A percentile compares a stretch with the other conserved stretches of the same genome.
phyloP scores from a whole-genome alignment of 225 moss, liverwort and hornwort species.

The Takakia lepidozioides region DNA sequence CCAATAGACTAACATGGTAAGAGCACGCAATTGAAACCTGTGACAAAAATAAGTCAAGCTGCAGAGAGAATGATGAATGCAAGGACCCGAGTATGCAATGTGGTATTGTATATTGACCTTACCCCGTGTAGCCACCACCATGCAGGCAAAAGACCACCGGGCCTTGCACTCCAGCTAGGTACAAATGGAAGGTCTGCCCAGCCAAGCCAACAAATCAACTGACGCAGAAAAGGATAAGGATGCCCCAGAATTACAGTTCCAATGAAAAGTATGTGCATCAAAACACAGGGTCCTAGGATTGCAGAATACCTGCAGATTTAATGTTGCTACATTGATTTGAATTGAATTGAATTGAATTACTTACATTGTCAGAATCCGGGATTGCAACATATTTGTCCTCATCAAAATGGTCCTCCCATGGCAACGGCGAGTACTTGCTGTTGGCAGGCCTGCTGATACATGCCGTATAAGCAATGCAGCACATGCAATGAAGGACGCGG shows the following conservation, averaged over 20 bases:
- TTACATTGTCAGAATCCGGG: conserved; percentile 79
- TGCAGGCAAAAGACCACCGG: conserved; percentile 98
- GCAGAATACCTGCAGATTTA: too few species aligned
- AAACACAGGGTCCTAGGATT: too few species aligned
- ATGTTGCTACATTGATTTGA: too few species aligned
- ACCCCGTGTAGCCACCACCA: conserved; percentile 97
- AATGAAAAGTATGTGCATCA: too few species aligned
- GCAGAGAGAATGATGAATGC: too few species aligned
- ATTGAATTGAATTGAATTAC: conserved; percentile 1
- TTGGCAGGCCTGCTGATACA: conserved; percentile 44
- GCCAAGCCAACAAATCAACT: background rate
- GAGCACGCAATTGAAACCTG: too few species aligned
- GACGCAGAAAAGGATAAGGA: background rate
- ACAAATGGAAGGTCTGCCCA: conserved; percentile 77
- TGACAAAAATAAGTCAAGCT: too few species aligned
- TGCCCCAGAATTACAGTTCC: too few species aligned
- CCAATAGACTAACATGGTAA: too few species aligned
- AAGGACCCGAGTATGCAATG: too few species aligned
- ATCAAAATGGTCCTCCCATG: conserved; percentile 93
- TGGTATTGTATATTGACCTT: too few species aligned
- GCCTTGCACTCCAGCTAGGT: conserved; percentile 84
- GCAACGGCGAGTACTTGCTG: conserved; percentile 80
- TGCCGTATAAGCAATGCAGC: background rate
- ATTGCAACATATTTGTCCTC: conserved; percentile 53
- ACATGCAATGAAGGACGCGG: too few species aligned